Conservation (phyloP, 441 rosid species). For the Euphorbia schlechtendalii region DNA sequence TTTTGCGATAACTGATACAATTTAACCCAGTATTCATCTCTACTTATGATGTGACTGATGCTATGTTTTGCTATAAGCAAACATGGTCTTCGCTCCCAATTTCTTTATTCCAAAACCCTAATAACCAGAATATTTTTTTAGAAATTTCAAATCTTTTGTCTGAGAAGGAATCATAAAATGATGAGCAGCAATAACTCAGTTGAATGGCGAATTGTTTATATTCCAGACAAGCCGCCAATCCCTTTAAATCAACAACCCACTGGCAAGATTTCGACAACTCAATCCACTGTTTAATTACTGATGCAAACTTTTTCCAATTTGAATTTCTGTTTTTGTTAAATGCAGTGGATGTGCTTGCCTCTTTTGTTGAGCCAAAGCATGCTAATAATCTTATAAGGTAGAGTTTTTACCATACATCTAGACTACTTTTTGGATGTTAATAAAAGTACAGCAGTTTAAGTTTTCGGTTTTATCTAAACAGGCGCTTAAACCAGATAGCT, state of each 20-base stretch:
- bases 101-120: not conserved
- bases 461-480: constrained; percentile 6
- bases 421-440: not conserved
- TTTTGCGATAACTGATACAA: too few relatives aligned
- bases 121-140: not conserved
- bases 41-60: too few relatives aligned
- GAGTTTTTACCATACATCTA: not conserved
- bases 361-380: constrained; percentile 49
- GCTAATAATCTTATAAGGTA: constrained; percentile 61
- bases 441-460: not conserved
- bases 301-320: not conserved
- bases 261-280: constrained; percentile 28
- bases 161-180: not conserved
- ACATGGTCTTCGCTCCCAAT: too few relatives aligned
- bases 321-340: not conserved
- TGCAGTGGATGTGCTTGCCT: constrained; percentile 51
- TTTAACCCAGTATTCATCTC: too few relatives aligned
- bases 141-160: not conserved
- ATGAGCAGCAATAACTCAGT: constrained; percentile 5
- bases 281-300: not conserved
- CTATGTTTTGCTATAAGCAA: too few relatives aligned
- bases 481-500: constrained; percentile 60
- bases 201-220: constrained; percentile 37
- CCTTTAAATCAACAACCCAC: constrained; percentile 56
- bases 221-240: constrained; percentile 45